Conservation (phyloP, 2,329 filamentous ascomycete genomes). For the Alternaria metachromatica region DNA sequence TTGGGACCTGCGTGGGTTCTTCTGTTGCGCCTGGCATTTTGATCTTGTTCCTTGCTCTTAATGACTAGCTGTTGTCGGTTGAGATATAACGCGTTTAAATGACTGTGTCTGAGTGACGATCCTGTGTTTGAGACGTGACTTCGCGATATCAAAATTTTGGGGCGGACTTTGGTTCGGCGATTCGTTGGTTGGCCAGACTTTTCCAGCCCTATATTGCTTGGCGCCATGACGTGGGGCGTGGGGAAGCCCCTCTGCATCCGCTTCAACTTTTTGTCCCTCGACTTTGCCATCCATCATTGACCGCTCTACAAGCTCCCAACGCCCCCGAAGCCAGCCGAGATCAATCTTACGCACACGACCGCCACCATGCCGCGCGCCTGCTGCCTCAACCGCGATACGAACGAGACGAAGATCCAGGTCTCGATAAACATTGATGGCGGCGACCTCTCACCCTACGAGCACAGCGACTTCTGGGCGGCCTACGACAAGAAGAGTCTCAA, state of each 20-base stretch:
- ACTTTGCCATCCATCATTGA: neutral
- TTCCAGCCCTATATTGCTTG: slow-evolving; percentile 41
- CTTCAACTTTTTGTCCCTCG: slow-evolving; percentile 28
- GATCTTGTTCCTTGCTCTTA: slow-evolving; percentile 10
- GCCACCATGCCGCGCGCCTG: slow-evolving; percentile 67
- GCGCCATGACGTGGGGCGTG: slow-evolving; percentile 32
- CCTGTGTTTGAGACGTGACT: slow-evolving; percentile 18
- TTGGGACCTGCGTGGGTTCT: slow-evolving; percentile 25
- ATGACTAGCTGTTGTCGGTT: neutral
- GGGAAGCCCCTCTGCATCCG: slow-evolving; percentile 22
- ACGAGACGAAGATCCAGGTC: slow-evolving; percentile 96
- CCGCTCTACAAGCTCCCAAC: neutral
- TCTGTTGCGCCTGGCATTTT: slow-evolving; percentile 32
- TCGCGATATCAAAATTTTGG: slow-evolving; percentile 39
- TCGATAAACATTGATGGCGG: slow-evolving; percentile 94
- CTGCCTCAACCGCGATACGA: slow-evolving; percentile 85
- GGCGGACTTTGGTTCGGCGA: slow-evolving; percentile 27
- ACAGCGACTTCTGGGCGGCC: slow-evolving; percentile 42
- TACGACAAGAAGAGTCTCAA: slow-evolving; percentile 55
- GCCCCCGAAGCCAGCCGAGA: neutral
- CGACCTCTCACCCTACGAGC: slow-evolving; percentile 61
- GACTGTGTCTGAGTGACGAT: neutral
- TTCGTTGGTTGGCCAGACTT: slow-evolving; percentile 29
- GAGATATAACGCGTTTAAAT: neutral
- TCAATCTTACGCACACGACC: neutral